These are phyloP conservation scores for Phytophthora tubulina DNA, from an alignment of 352 stramenopile genomes.

Conservation along the genomic window DNA sequence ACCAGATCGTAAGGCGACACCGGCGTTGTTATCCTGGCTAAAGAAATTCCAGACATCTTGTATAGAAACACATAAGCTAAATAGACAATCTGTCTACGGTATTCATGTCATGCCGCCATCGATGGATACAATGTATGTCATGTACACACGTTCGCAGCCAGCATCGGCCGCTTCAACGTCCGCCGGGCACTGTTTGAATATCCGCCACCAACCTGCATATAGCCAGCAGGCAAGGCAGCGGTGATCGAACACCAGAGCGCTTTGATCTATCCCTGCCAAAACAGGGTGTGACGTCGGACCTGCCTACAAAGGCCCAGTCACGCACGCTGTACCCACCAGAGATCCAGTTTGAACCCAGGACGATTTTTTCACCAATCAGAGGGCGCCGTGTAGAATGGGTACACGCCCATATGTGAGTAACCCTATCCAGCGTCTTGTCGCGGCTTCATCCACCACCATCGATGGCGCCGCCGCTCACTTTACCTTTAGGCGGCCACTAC, in stretches of 20 bases:
- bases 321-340: conserved; percentile 23
- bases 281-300: too few species aligned
- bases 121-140: background rate
- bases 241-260: too few species aligned
- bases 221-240: too few species aligned
- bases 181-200: background rate
- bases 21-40: too few species aligned
- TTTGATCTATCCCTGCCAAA: too few species aligned
- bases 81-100: too few species aligned
- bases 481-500: conserved; percentile 5
- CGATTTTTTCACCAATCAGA: conserved; percentile 8
- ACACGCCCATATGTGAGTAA: conserved; percentile 35
- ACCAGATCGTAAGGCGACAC: too few species aligned
- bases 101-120: background rate
- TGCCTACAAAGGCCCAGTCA: conserved; percentile 21
- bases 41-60: too few species aligned
- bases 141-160: background rate
- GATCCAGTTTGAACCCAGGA: conserved; percentile 36
- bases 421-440: conserved; percentile 24
- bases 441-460: conserved; percentile 34
- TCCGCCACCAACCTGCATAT: background rate
- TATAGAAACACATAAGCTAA: too few species aligned
- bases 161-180: background rate
- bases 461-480: conserved; percentile 26
- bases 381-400: conserved; percentile 33